phyloP scores from a whole-genome alignment of 1,139 yeast species.

The Martiniozyma asiatica region DNA sequence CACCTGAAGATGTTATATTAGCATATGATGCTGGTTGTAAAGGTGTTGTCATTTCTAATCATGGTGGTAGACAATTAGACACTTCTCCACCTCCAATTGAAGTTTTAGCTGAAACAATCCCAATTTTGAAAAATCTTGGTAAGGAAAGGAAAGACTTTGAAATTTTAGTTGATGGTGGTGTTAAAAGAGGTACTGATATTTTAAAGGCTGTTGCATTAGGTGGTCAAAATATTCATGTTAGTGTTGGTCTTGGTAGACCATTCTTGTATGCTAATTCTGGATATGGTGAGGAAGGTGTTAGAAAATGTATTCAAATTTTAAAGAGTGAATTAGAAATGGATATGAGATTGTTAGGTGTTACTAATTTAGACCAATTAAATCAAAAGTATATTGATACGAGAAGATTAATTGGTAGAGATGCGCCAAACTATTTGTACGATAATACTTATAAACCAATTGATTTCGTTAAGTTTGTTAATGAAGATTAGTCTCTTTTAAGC shows the following conservation, averaged over 20 bases:
- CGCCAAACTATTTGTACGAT: conserved; percentile 34
- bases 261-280: conserved; percentile 37
- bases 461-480: conserved; percentile 25
- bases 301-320: conserved; percentile 30
- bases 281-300: conserved; percentile 40
- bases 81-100: conserved; percentile 37
- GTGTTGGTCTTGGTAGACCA: conserved; percentile 42
- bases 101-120: conserved; percentile 35
- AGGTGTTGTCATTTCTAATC: conserved; percentile 42
- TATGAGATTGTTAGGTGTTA: conserved; percentile 38
- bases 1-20: conserved; percentile 36
- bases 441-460: conserved; percentile 30
- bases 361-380: conserved; percentile 27
- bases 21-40: conserved; percentile 36
- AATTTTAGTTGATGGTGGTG: conserved; percentile 43
- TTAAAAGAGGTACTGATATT: conserved; percentile 41
- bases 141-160: conserved; percentile 26
- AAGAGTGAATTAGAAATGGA: conserved; percentile 33
- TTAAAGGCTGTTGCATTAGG: conserved; percentile 44
- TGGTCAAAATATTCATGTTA: conserved; percentile 27
- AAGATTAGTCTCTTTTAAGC: too few species aligned
- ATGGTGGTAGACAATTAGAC: conserved; percentile 46
- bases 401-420: conserved; percentile 26
- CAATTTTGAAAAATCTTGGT: conserved; percentile 25
- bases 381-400: conserved; percentile 21